Evolutionary conservation across 2,329 filamentous ascomycete species (phyloP).

Genomic region (Sclerotinia minor): DNA sequence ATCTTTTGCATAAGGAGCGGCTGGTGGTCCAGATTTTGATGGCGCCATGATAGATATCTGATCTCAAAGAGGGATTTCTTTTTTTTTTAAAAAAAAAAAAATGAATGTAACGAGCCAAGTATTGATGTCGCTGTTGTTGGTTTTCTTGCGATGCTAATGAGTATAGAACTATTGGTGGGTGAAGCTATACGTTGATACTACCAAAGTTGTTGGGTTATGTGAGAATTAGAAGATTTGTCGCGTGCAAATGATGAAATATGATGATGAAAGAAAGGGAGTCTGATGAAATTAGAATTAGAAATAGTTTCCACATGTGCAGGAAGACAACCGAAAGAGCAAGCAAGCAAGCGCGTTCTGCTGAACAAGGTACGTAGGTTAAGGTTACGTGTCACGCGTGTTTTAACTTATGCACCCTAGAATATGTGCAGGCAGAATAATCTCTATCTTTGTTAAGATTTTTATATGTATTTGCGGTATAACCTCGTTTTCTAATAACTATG

Average conservation of each 20-base stretch:
- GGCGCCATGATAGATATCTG: constrained; percentile 38
- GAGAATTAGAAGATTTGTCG: constrained; percentile 4
- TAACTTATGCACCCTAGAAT: constrained; percentile 6
- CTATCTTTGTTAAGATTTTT: neutral
- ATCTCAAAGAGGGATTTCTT: neutral
- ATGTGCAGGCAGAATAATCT: neutral
- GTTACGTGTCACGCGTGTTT: constrained; percentile 10
- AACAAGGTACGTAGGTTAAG: neutral
- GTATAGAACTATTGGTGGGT: neutral
- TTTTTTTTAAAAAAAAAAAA: too few relatives aligned
- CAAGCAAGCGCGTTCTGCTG: constrained; percentile 11
- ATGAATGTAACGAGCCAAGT: neutral
- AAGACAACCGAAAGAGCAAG: constrained; percentile 7
- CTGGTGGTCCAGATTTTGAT: constrained; percentile 36
- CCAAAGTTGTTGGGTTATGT: neutral
- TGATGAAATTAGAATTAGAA: constrained; percentile 16
- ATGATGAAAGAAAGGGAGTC: constrained; percentile 1
- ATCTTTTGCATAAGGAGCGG: constrained; percentile 59
- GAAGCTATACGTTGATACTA: neutral
- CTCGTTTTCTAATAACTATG: neutral
- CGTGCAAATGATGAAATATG: constrained; percentile 5
- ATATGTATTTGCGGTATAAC: neutral
- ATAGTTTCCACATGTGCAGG: neutral
- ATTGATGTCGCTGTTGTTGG: neutral
- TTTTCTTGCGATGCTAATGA: neutral